Conservation (phyloP, 257 asterid genomes). For the Coffea eugenioides region DNA sequence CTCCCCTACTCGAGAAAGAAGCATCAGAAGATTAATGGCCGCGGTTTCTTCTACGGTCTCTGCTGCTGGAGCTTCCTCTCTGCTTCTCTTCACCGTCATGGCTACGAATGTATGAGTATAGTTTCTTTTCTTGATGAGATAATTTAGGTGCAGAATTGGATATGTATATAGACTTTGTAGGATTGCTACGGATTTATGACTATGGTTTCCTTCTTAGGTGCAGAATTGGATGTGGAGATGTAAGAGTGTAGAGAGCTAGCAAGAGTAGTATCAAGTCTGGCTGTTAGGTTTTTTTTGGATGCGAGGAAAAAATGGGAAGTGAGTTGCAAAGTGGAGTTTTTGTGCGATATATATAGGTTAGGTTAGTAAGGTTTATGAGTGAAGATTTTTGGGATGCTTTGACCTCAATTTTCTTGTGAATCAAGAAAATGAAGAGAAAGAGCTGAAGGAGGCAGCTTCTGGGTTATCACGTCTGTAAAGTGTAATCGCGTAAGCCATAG, state of each 20-base stretch:
- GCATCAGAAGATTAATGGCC: slow-evolving; percentile 7
- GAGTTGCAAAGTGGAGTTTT: not conserved
- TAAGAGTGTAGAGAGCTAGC: no score
- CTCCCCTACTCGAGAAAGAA: slow-evolving; percentile 11
- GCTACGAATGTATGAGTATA: no score
- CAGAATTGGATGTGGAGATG: not conserved
- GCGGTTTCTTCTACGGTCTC: not conserved
- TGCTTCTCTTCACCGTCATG: slow-evolving; percentile 13
- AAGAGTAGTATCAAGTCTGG: no score
- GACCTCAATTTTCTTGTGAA: not conserved
- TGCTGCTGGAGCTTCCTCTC: not conserved
- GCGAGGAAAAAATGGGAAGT: not conserved
- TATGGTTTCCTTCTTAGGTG: not conserved
- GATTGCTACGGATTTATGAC: no score
- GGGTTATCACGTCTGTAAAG: not conserved
- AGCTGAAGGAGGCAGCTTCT: slow-evolving; percentile 3
- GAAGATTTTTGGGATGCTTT: not conserved
- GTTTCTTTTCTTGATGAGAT: not conserved
- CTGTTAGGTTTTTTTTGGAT: not conserved
- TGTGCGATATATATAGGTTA: slow-evolving; percentile 6
- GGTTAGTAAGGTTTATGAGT: not conserved
- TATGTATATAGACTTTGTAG: no score
- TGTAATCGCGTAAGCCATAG: no score
- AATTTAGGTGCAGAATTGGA: not conserved
- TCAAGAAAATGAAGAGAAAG: not conserved